Base-by-base conservation (phyloP, 2,329 filamentous ascomycete species). In the Anthostomella pinea region DNA sequence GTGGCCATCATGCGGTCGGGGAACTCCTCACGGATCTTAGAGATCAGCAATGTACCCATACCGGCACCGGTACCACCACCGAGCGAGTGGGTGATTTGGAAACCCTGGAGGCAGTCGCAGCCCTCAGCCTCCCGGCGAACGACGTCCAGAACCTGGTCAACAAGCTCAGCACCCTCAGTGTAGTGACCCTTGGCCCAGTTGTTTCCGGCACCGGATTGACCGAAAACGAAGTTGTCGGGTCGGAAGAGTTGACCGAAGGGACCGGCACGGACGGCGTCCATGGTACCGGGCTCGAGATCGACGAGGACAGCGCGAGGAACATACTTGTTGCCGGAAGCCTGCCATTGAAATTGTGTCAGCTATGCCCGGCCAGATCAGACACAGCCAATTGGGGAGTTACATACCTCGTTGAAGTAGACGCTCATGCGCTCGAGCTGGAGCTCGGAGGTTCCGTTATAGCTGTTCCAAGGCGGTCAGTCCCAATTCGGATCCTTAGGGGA, bases 171-270 rank as follows among this genome's bases (percentile, higher is more conserved):
- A 82, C 93, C 93, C 78, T 98, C 93, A 53, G 93, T 98, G 82
- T 98, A 98, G 71, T 98, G 93, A 75, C 93, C 93, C 85, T 97
- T 98, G 72, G 93, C 93, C 93, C 93, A 98, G 84, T 97, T 97
- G 88, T 98, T 98, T 75, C 93, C 93, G 69, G 93, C 93, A 81
- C 93, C 91, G 60, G 93, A 97, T 78, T 97, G 93, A 60, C 93
- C 93, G 71, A 97, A 97, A 66, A 97, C 89, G 74, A 97, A 97
- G 85, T 97, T 98, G 78, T 98, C 93, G 67, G 93, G 93, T 54
- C 93, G 90, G 89, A 98, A 97, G 57, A 98, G 89, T 77, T 96
- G 87, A 59, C 93, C 93, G 68, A 97, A 97, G 54, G 93, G 93
- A 70, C 93, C 91, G 59, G 91, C 87, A 68, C 91, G 91, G 75